Evolutionary conservation across 176 grass and related monocot species (phyloP).

Genomic region (Echinochloa phyllopogon): DNA sequence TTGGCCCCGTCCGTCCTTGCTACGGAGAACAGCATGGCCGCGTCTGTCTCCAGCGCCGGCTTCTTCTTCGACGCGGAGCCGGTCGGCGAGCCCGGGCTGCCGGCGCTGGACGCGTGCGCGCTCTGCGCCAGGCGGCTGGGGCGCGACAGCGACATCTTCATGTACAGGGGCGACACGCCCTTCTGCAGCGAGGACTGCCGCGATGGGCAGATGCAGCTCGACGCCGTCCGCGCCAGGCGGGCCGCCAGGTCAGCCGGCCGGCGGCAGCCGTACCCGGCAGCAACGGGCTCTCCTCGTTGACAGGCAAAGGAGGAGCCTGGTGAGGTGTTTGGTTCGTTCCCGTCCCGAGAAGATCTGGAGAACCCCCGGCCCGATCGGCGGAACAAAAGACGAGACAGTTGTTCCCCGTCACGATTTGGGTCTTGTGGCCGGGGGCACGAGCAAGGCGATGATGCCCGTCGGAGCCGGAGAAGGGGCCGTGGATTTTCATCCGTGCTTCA

Average conservation of each 20-base stretch:
- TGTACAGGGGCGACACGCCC: slow-evolving; percentile 79
- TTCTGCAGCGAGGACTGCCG: slow-evolving; percentile 87
- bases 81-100: not conserved
- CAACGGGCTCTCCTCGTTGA: too few relatives aligned
- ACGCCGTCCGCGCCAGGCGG: slow-evolving; percentile 33
- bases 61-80: slow-evolving; percentile 64
- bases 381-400: not conserved
- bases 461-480: not conserved
- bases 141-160: slow-evolving; percentile 68
- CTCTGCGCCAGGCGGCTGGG: slow-evolving; percentile 61
- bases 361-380: not conserved
- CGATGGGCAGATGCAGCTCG: slow-evolving; percentile 64
- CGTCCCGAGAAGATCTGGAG: not conserved
- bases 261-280: not conserved
- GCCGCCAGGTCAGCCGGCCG: slow-evolving; percentile 12
- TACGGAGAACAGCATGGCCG: not conserved
- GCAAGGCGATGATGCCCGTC: not conserved
- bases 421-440: not conserved
- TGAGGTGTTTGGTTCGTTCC: not conserved
- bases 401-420: not conserved
- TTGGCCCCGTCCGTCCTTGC: too few relatives aligned
- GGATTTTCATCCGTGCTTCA: not conserved
- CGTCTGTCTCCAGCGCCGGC: not conserved
- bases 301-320: not conserved
- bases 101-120: slow-evolving; percentile 61